Base-by-base conservation (phyloP, 208 protist species). In the Acanthamoeba healyi region DNA sequence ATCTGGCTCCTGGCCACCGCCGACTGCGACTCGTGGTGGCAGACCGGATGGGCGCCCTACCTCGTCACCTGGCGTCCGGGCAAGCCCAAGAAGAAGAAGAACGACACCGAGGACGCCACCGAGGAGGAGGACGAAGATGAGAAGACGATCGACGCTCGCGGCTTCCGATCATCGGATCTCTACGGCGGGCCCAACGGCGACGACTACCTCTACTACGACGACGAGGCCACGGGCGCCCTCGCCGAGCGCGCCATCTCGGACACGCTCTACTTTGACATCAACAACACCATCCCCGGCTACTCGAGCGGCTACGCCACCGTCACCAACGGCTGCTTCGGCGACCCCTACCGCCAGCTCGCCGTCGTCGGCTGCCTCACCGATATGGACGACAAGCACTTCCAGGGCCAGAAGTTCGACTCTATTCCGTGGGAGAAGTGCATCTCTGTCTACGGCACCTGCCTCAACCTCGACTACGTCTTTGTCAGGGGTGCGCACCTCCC, bases 341-440 rank as follows among this genome's bases (percentile, higher is more conserved):
- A 72, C 34, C 63, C 63, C 63, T 72, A 72, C 29, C 63, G 63
- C 5, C 63, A 72, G 34, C 63, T 72, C 63, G 63, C 63, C n/a
- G n/a, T 72, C 63, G 63, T 72, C 34, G 63, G 63, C 63, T 72
- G 63, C 34, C 63, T 72, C 63, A 40, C 63, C 29, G 63, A 72
- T 26, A 32, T 72, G 63, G 63, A 72, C 34, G 63, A 72, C 63
- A 72, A 72, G 63, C 9, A 72, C 26, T 72, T 72, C 63, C 34
- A 24, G 7, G 63, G 38, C 63, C 32, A 72, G 63, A 2, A 29
- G 9, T 72, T 72, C 63, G 63, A 72, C 26, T 10, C 29, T 29
- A 72, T 72, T 72, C 63, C 63, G 34, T 72, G 63, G 63, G 63
- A 72, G 4, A 72, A 72, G 63, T 72, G 63, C 63, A 72, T 72